Evolutionary conservation across 306 rosid species (phyloP).

Genomic region (Sechiopsis laciniata): DNA sequence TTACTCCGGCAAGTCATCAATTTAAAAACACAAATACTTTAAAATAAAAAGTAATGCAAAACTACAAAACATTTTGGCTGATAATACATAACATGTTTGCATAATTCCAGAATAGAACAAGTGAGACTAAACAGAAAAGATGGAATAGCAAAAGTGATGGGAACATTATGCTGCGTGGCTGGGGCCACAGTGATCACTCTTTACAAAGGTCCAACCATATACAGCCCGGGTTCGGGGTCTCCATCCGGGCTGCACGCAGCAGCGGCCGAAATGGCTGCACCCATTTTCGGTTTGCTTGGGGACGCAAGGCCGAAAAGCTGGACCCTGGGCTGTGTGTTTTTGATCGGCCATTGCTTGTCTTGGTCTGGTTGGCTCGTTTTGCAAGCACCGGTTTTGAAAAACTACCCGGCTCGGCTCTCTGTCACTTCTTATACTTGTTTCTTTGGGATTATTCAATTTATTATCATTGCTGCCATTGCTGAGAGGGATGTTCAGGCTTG

Average conservation of each 20-base stretch:
- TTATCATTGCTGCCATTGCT: constrained; percentile 22
- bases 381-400: constrained; percentile 32
- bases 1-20: constrained; percentile 42
- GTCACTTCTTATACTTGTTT: constrained; percentile 33
- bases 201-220: constrained; percentile 66
- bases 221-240: constrained; percentile 27
- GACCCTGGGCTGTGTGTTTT: constrained; percentile 60
- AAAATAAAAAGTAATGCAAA: no score
- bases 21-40: not conserved
- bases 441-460: constrained; percentile 31
- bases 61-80: no score
- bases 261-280: not conserved
- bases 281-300: constrained; percentile 28
- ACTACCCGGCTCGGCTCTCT: constrained; percentile 33
- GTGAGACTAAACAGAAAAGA: constrained; percentile 42
- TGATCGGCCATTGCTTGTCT: constrained; percentile 52
- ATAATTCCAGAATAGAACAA: constrained; percentile 48
- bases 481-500: constrained; percentile 29
- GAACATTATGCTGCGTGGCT: constrained; percentile 60
- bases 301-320: constrained; percentile 42
- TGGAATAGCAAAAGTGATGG: constrained; percentile 71
- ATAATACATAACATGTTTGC: not conserved
- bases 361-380: constrained; percentile 56
- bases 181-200: constrained; percentile 66
- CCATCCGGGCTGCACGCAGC: constrained; percentile 19